A percentile compares a stretch with the other conserved stretches of the same genome.
Conservation (phyloP, 1,284 basidiomycete genomes). For the Apiotrichum sp. region DNA sequence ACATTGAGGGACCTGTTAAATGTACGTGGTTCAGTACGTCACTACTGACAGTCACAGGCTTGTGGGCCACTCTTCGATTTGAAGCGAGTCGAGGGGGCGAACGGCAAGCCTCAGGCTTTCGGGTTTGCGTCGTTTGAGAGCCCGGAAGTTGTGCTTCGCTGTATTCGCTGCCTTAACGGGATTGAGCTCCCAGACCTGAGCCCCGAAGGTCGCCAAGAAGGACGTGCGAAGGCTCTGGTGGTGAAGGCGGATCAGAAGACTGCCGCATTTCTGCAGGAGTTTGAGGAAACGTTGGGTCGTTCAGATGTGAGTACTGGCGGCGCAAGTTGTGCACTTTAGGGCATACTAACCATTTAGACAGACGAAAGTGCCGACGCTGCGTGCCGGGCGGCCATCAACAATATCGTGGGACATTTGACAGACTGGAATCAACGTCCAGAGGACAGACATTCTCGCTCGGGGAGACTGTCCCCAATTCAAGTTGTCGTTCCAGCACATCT, state of each 20-base stretch:
- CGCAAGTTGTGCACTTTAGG: background rate
- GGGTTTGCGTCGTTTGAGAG: constrained; percentile 91
- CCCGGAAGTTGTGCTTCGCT: constrained; percentile 77
- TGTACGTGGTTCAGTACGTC: constrained; percentile 51
- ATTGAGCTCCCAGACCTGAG: constrained; percentile 80
- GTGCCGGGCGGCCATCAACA: constrained; percentile 38
- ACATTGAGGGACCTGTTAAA: constrained; percentile 68
- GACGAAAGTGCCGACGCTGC: constrained; percentile 44
- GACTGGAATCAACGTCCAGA: constrained; percentile 34
- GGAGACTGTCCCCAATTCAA: constrained; percentile 30
- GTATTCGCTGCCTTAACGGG: constrained; percentile 72
- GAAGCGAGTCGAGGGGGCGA: constrained; percentile 81
- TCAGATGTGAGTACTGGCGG: constrained; percentile 59
- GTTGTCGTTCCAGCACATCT: constrained; percentile 83
- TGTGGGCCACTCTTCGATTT: constrained; percentile 81
- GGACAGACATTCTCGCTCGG: background rate
- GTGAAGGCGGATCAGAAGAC: constrained; percentile 95
- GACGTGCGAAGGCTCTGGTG: constrained; percentile 76
- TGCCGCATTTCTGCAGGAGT: constrained; percentile 74
- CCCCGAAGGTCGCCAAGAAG: constrained; percentile 51
- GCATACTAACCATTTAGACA: constrained; percentile 22
- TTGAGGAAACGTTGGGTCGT: constrained; percentile 66
- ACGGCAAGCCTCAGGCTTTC: constrained; percentile 88
- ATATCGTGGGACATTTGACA: constrained; percentile 41
- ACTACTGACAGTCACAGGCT: constrained; percentile 52